These are phyloP conservation scores for Pulveroboletus sp. DNA, from an alignment of 768 basidiomycete species.

Conservation along the genomic window DNA sequence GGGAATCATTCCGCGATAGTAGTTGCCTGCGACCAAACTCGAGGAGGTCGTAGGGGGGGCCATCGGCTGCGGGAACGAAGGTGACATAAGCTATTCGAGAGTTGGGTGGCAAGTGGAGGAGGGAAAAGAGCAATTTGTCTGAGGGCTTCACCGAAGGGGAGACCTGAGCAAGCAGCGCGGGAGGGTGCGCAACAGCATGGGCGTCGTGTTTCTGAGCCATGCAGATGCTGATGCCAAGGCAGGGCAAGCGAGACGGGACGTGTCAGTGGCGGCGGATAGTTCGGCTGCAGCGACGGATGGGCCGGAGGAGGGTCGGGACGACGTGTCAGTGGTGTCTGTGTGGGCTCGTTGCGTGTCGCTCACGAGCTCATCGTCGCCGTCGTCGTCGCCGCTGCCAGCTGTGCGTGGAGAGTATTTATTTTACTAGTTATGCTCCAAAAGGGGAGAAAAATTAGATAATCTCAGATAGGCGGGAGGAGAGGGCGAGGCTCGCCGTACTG, in stretches of 20 bases:
- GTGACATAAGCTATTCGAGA: slow-evolving; percentile 43
- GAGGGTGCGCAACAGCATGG: slow-evolving; percentile 13
- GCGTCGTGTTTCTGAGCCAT: slow-evolving; percentile 29
- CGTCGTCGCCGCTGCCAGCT: slow-evolving; percentile 11
- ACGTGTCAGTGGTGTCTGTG: slow-evolving; percentile 2
- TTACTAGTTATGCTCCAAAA: slow-evolving; percentile 5
- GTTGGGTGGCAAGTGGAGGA: slow-evolving; percentile 41
- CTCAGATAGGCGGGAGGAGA: neutral
- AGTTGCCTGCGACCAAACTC: slow-evolving; percentile 54
- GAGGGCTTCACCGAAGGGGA: slow-evolving; percentile 32
- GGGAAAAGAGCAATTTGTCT: slow-evolving; percentile 43
- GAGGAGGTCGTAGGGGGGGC: slow-evolving; percentile 37
- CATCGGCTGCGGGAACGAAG: slow-evolving; percentile 33
- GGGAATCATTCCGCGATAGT: slow-evolving; percentile 34
- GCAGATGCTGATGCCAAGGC: neutral
- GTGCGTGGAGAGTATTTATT: slow-evolving; percentile 7
- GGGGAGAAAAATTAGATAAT: slow-evolving; percentile 30
- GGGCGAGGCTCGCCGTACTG: neutral
- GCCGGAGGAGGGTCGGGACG: neutral
- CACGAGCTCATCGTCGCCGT: slow-evolving; percentile 25
- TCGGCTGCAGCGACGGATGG: too few species aligned
- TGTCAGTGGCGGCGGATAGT: neutral
- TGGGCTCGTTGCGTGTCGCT: slow-evolving; percentile 14
- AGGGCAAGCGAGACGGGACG: slow-evolving; percentile 1
- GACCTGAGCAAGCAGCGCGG: slow-evolving; percentile 6